Conservation (phyloP, 177 flowering plant species). For the Vitis hybrid region DNA sequence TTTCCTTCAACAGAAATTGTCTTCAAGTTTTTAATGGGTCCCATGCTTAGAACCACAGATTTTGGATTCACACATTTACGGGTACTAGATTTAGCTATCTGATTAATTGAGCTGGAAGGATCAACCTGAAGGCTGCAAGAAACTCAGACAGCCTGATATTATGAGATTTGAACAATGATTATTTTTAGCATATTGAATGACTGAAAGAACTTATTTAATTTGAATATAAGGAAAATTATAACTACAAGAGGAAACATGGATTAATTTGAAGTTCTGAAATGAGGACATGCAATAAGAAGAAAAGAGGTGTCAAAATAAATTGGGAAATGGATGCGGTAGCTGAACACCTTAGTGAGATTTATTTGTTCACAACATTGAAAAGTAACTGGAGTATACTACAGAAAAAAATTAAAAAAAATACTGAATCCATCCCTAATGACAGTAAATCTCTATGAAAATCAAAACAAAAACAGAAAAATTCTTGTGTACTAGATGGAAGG, state of each 20-base stretch:
- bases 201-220: neutral
- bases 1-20: constrained; percentile 21
- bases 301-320: neutral
- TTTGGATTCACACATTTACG: constrained; percentile 25
- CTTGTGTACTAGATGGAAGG: neutral
- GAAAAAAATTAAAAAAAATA: neutral
- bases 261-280: neutral
- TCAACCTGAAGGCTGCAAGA: constrained; percentile 33
- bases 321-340: neutral
- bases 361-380: no score
- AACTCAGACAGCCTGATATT: neutral
- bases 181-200: neutral
- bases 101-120: constrained; percentile 23
- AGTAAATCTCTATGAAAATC: neutral
- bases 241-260: neutral
- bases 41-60: constrained; percentile 17
- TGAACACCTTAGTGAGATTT: neutral
- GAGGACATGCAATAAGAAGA: neutral
- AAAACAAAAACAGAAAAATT: neutral
- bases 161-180: neutral
- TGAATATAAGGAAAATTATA: neutral
- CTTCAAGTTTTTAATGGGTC: constrained; percentile 23
- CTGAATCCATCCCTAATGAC: neutral
- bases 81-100: constrained; percentile 17
- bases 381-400: neutral